A percentile compares a stretch with the other conserved stretches of the same genome.
These are phyloP conservation scores for Hsuehochloa calcarea DNA, from an alignment of 176 grass and related monocot genomes.

Conservation along the genomic window DNA sequence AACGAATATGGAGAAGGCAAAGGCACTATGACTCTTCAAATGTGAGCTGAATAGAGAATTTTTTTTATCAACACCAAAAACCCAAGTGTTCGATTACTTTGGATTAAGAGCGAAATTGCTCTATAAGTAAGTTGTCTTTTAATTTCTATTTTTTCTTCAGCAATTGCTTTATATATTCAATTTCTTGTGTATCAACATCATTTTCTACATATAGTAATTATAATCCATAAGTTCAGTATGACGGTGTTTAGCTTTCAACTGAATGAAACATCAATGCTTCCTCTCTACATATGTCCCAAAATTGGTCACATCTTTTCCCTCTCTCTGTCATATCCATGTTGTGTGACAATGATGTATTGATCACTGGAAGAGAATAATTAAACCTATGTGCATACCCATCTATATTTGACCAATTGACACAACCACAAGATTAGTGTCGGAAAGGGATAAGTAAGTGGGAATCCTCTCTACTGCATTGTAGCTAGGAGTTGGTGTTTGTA, in stretches of 20 bases:
- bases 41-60: too few species aligned
- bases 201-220: too few species aligned
- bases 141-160: too few species aligned
- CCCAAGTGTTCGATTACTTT: too few species aligned
- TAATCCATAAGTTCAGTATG: background rate
- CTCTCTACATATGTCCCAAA: background rate
- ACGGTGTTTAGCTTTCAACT: background rate
- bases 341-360: constrained; percentile 6
- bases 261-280: background rate
- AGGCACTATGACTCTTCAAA: too few species aligned
- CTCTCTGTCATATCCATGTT: background rate
- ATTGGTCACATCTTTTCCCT: background rate
- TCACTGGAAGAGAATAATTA: background rate
- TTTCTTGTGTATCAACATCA: too few species aligned
- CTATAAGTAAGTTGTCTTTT: too few species aligned
- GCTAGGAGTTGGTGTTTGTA: background rate
- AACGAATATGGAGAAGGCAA: too few species aligned
- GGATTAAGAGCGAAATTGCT: too few species aligned
- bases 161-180: too few species aligned
- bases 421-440: too few species aligned
- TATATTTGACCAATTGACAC: background rate
- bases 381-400: background rate
- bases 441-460: constrained; percentile 25
- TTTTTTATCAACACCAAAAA: too few species aligned
- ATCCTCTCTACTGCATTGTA: constrained; percentile 41